Conservation (phyloP, 2,329 filamentous ascomycete genomes). For the Paecilomyces niveus region DNA sequence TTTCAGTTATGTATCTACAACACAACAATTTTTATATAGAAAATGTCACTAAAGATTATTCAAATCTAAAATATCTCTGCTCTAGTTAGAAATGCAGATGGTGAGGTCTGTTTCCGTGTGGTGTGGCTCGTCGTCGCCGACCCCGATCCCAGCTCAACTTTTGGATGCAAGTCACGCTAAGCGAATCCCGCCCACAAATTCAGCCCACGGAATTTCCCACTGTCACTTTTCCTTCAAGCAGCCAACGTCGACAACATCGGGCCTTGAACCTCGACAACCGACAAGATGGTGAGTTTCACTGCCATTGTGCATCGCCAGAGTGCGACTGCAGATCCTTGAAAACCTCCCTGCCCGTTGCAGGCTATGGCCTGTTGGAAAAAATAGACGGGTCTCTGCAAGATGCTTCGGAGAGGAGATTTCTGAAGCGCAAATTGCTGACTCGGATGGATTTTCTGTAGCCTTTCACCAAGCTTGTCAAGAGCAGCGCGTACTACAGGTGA, state of each 20-base stretch:
- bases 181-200: slow-evolving; percentile 38
- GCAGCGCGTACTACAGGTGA: slow-evolving; percentile 97
- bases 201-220: slow-evolving; percentile 24
- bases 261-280: slow-evolving; percentile 28
- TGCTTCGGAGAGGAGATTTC: slow-evolving; percentile 79
- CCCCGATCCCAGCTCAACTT: slow-evolving; percentile 18
- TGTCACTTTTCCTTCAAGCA: slow-evolving; percentile 17
- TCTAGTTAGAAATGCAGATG: not conserved
- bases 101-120: not conserved
- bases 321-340: slow-evolving; percentile 9
- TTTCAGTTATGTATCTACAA: not conserved
- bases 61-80: not conserved
- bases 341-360: slow-evolving; percentile 9
- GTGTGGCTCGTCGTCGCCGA: slow-evolving; percentile 30
- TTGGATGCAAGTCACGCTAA: slow-evolving; percentile 34
- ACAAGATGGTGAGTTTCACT: slow-evolving; percentile 40
- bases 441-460: slow-evolving; percentile 59
- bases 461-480: slow-evolving; percentile 96
- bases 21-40: not conserved
- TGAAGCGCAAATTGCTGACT: slow-evolving; percentile 99
- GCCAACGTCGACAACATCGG: slow-evolving; percentile 29
- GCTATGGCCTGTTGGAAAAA: slow-evolving; percentile 2
- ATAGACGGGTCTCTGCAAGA: slow-evolving; percentile 79
- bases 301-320: slow-evolving; percentile 18
- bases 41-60: not conserved